Evolutionary conservation across 2,329 filamentous ascomycete genomes (phyloP).

Genomic region (Epicoccum nigrum): DNA sequence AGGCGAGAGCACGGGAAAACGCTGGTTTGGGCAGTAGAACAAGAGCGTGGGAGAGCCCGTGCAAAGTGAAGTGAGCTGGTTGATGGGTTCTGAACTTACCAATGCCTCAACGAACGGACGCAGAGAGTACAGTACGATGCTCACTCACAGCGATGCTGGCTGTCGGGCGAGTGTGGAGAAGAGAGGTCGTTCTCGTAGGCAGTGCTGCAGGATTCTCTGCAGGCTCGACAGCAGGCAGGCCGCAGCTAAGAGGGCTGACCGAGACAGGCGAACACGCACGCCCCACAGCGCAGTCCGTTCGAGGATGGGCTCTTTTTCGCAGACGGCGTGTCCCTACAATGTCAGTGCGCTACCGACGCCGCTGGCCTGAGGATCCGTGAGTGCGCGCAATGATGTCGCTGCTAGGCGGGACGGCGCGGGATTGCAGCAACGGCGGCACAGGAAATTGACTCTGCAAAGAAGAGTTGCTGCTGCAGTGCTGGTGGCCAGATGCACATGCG

Average conservation of each 20-base stretch:
- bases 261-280: conserved; percentile 48
- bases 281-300: conserved; percentile 39
- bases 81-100: conserved; percentile 26
- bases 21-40: conserved; percentile 31
- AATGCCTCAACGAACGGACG: conserved; percentile 36
- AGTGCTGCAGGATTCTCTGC: conserved; percentile 48
- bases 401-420: conserved; percentile 46
- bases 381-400: conserved; percentile 27
- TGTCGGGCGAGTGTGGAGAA: conserved; percentile 32
- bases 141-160: conserved; percentile 23
- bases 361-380: conserved; percentile 29
- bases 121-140: conserved; percentile 19
- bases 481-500: conserved; percentile 24
- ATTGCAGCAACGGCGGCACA: conserved; percentile 36
- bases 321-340: conserved; percentile 35
- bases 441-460: conserved; percentile 17
- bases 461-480: conserved; percentile 24
- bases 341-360: conserved; percentile 36
- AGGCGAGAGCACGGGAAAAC: conserved; percentile 49
- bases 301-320: conserved; percentile 29
- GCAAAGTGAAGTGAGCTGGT: background rate
- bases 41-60: conserved; percentile 9
- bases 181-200: conserved; percentile 42
- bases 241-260: conserved; percentile 50
- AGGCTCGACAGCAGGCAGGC: conserved; percentile 47